These are phyloP conservation scores for Iberis pinnata DNA, from an alignment of 345 rosid genomes.

Conservation along the genomic window DNA sequence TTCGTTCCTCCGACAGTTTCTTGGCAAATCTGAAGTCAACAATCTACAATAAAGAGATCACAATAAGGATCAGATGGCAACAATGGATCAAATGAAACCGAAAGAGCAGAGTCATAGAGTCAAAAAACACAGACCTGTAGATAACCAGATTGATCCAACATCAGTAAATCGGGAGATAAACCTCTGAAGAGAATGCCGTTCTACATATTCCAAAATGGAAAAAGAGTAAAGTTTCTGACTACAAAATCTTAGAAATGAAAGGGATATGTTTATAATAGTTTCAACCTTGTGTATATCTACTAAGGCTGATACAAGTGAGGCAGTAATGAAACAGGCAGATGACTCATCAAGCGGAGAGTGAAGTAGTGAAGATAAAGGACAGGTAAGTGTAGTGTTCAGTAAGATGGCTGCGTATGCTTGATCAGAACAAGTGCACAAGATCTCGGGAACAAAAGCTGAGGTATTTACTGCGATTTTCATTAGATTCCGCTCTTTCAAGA, in stretches of 20 bases:
- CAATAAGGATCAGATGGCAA: not conserved
- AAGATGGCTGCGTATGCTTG: conserved; percentile 57
- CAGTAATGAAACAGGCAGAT: conserved; percentile 66
- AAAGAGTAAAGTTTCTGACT: conserved; percentile 4
- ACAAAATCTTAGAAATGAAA: not conserved
- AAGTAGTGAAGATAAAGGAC: conserved; percentile 76
- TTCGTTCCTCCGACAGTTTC: conserved; percentile 55
- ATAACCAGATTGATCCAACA: conserved; percentile 79
- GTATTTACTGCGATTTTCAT: conserved; percentile 48
- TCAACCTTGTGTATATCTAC: conserved; percentile 73
- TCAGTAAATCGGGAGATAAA: conserved; percentile 67
- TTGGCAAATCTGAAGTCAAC: conserved; percentile 88
- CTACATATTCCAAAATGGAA: conserved; percentile 39
- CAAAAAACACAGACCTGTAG: conserved; percentile 52
- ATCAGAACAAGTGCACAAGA: conserved; percentile 68
- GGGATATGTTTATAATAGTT: conserved; percentile 10
- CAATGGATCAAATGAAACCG: not conserved
- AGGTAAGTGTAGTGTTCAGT: conserved; percentile 61
- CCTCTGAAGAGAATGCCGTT: conserved; percentile 77
- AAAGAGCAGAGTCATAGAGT: not conserved
- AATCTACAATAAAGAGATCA: conserved; percentile 35
- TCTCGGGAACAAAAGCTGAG: conserved; percentile 59
- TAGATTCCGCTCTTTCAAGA: conserved; percentile 69
- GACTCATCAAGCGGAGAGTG: conserved; percentile 64
- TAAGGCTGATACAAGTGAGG: conserved; percentile 62